Evolutionary conservation across 805 yeast species (phyloP).

Genomic region (Debaryomyces maramus): DNA sequence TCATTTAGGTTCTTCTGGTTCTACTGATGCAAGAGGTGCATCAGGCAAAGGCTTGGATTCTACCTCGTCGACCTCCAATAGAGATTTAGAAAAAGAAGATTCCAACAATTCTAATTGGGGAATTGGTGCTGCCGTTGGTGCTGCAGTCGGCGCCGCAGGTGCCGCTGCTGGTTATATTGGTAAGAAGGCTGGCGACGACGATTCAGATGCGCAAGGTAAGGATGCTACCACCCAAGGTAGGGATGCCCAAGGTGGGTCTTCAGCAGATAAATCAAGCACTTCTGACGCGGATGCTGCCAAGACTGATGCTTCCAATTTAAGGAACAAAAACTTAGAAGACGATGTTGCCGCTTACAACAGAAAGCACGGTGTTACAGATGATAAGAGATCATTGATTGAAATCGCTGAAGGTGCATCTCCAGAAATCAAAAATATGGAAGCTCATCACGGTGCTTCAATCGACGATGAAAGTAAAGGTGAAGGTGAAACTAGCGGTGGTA

Average conservation of each 20-base stretch:
- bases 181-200: not conserved
- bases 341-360: constrained; percentile 28
- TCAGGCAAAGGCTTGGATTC: no score
- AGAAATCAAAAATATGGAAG: constrained; percentile 10
- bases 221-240: constrained; percentile 12
- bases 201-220: constrained; percentile 12
- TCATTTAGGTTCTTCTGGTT: not conserved
- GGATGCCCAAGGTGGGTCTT: not conserved
- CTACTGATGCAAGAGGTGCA: not conserved
- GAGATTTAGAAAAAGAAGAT: constrained; percentile 3
- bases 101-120: constrained; percentile 9
- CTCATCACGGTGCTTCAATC: constrained; percentile 13
- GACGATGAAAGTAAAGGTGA: constrained; percentile 2
- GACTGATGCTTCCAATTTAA: not conserved
- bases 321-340: constrained; percentile 17
- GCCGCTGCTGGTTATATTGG: constrained; percentile 15
- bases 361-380: constrained; percentile 23
- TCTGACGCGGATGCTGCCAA: constrained; percentile 9
- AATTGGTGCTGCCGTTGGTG: constrained; percentile 18
- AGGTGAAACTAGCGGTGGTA: not conserved
- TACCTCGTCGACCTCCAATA: no score
- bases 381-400: constrained; percentile 26
- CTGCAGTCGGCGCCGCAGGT: constrained; percentile 12
- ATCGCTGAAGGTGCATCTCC: constrained; percentile 24
- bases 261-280: no score